Base-by-base conservation (phyloP, 139 green algal species). In the Ettlia oleoabundans region DNA sequence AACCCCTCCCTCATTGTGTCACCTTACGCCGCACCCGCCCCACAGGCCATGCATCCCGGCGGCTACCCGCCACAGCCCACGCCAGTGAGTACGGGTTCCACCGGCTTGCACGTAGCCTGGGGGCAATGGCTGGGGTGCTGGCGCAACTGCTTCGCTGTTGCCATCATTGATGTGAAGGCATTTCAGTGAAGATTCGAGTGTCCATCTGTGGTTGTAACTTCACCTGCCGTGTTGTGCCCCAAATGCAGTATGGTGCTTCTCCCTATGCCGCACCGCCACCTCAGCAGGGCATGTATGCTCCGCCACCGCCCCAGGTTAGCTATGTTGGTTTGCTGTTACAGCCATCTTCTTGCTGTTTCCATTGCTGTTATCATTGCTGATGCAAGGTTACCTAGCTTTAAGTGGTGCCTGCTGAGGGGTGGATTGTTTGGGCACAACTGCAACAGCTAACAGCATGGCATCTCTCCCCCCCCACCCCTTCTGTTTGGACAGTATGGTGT, bases 11-110 rank as follows among this genome's bases (percentile, higher is more conserved):
- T 72, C 30, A 76, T 30, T 37, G 41, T 70, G 0, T 67, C 80
- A 22, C 89, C 87, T 51, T 91, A 91, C 43, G 75, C 86, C 47
- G 86, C 85, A 2, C 85, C 85, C 18, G n/a, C 51, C 1, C 72
- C 69, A 6, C 85, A 89, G 80, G 51, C 65, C 42, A 89, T 89
- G 85, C 67, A 77, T 28, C 47, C 33, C 51, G 68, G 37, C 35
- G 74, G 26, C 55, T 71, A 73, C 55, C 69, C 72, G 80, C 68
- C 77, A 19, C 67, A 86, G 77, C 58, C 69, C 3, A 38, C 76
- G 40, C 62, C 63, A 37, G 74, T 58, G 55, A 70, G 41, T 53
- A 28, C 66, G 13, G 4, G 66, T 8, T 18, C 21, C 9, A 52
- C 30, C 30, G 10, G 66, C 9, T 33, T 74, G 37, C 38, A 24